phyloP scores from a whole-genome alignment of 768 basidiomycete genomes.

The Lenzites betulinus region DNA sequence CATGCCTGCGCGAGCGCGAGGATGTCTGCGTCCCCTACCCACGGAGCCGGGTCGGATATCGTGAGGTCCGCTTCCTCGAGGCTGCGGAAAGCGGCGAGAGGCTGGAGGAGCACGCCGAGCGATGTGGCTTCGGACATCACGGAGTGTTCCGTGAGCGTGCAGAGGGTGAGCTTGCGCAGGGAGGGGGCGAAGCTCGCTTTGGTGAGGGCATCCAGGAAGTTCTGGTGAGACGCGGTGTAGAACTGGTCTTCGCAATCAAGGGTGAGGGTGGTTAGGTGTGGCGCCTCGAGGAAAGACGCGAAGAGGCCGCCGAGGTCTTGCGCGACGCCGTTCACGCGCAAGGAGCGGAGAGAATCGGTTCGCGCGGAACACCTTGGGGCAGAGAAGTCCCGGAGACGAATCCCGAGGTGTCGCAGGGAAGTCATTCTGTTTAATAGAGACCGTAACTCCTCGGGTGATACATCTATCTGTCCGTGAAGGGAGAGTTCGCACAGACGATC shows the following conservation, averaged over 20 bases:
- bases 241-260: neutral
- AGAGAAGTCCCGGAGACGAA: neutral
- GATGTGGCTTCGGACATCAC: no score
- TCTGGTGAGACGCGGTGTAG: neutral
- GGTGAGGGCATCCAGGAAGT: neutral
- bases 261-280: neutral
- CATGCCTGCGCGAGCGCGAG: conserved; percentile 8
- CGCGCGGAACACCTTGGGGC: neutral
- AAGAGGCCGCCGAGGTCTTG: conserved; percentile 1
- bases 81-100: neutral
- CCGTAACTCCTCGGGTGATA: neutral
- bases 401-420: neutral
- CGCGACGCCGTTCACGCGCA: neutral
- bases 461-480: neutral
- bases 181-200: neutral
- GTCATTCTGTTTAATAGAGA: neutral
- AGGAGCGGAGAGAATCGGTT: neutral
- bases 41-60: neutral
- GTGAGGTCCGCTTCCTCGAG: conserved; percentile 3
- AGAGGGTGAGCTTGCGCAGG: neutral
- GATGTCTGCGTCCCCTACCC: neutral
- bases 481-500: conserved; percentile 4
- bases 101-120: neutral
- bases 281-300: neutral
- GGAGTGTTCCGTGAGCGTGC: neutral